Evolutionary conservation across 2,329 filamentous ascomycete species (phyloP).

Genomic region (Conoideocrella luteorostrata): DNA sequence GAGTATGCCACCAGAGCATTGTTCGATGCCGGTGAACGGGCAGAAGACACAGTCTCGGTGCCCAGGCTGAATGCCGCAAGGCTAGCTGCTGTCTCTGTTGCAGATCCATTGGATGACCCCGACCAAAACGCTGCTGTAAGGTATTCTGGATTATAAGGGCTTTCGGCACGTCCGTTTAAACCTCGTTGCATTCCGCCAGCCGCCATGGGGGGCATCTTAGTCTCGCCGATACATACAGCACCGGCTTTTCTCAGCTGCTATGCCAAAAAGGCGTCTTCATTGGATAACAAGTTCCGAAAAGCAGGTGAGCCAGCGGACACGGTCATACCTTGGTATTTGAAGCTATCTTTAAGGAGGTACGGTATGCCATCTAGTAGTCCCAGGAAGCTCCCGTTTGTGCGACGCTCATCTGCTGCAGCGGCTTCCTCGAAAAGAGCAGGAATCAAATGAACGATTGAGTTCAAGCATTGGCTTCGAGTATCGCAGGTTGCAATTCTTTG

Average conservation of each 20-base stretch:
- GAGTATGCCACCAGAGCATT: conserved; percentile 51
- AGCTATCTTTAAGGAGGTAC: no score
- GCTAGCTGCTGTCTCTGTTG: conserved; percentile 40
- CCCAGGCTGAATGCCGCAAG: conserved; percentile 49
- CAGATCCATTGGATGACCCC: conserved; percentile 52
- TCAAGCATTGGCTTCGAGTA: conserved; percentile 12
- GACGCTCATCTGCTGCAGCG: no score
- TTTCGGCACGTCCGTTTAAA: conserved; percentile 48
- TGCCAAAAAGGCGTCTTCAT: no score
- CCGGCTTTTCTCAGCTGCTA: neutral
- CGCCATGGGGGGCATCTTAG: conserved; percentile 39
- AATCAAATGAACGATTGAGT: no score
- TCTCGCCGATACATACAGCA: neutral
- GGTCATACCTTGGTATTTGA: no score
- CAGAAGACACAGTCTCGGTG: conserved; percentile 50
- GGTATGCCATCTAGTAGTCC: no score
- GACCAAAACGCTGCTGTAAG: conserved; percentile 49
- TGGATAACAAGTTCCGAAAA: no score
- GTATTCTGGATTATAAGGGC: conserved; percentile 48
- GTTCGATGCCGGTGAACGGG: conserved; percentile 49
- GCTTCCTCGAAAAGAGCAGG: no score
- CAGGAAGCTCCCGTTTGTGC: no score
- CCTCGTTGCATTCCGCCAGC: conserved; percentile 52
- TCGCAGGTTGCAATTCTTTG: no score
- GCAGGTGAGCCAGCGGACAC: no score